Percentiles rank a stretch among this genome's conserved stretches.
Evolutionary conservation across 768 basidiomycete species (phyloP).

Genomic region (Amylocystis lapponica): DNA sequence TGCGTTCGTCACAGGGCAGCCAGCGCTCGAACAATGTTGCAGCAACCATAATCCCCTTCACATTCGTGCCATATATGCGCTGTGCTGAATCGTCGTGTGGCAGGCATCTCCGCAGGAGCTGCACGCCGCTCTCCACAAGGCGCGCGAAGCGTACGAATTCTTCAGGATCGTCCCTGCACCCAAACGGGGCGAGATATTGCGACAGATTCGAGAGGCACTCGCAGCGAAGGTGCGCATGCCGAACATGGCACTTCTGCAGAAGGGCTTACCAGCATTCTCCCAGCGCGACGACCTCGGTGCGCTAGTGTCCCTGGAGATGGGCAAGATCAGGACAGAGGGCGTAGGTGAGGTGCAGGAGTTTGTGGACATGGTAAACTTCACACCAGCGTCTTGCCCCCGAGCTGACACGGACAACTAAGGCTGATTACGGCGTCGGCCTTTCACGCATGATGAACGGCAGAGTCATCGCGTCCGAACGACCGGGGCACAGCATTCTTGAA

Average conservation of each 20-base stretch:
- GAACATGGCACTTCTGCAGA: too few species aligned
- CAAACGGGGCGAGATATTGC: slow-evolving; percentile 78
- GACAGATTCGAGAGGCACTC: slow-evolving; percentile 83
- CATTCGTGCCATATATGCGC: too few species aligned
- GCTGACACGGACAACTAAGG: slow-evolving; percentile 37
- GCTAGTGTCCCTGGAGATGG: slow-evolving; percentile 84
- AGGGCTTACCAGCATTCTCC: too few species aligned
- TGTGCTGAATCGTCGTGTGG: too few species aligned
- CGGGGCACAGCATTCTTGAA: slow-evolving; percentile 88
- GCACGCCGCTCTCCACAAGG: slow-evolving; percentile 56
- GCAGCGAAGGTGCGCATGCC: slow-evolving; percentile 70
- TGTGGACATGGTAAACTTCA: slow-evolving; percentile 79
- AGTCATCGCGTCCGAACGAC: slow-evolving; percentile 82
- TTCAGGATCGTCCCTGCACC: slow-evolving; percentile 84
- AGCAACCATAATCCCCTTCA: too few species aligned
- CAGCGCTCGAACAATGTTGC: too few species aligned
- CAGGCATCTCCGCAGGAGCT: slow-evolving; percentile 76
- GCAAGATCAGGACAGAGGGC: slow-evolving; percentile 88
- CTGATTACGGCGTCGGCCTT: slow-evolving; percentile 90
- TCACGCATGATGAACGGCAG: slow-evolving; percentile 94
- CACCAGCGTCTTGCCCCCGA: background rate
- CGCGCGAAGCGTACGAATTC: slow-evolving; percentile 64
- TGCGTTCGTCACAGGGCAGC: background rate
- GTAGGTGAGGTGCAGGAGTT: slow-evolving; percentile 94
- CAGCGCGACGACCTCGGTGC: slow-evolving; percentile 77